Base-by-base conservation (phyloP, 352 stramenopile species). In the Globisporangium parvum region DNA sequence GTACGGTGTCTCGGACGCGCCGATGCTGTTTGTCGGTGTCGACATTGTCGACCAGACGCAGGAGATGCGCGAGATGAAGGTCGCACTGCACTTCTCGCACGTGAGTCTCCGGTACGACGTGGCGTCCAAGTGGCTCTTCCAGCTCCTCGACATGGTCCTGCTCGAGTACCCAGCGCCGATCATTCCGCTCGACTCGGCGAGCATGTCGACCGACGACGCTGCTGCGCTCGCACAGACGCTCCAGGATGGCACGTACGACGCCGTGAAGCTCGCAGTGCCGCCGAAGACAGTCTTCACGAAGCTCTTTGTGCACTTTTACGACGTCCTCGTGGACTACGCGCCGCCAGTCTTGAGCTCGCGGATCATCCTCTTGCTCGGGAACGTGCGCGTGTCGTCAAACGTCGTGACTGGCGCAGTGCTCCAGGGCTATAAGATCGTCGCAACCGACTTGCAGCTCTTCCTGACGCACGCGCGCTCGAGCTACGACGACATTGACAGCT, bases 261-360 rank as follows among this genome's bases (percentile, higher is more conserved):
- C 68, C 1, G 75, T 93, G 21, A 80, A 75, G 23, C 63, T 94
- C 14, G 84, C 83, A 5, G 72, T 81, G 5, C 70, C 83, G 0
- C 69, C 74, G 4, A 93, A 93, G 58, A 92, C 83, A 8, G 74
- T 93, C 6, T 95, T 95, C 54, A 95, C 85, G 11, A 95, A 95
- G 65, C 72, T 95, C 0, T 88, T 89, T 40, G 73, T 95, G 28
- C 91, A 91, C 47, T 82, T 91, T 17, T 94, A 93, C 57, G 78
- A 95, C 51, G 77, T 76, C 20, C 57, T 92, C 9, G 61, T 93
- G 6, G 85, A 95, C 60, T 95, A 95, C 47, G 71, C 83, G 12
- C 85, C 85, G 33, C 60, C 69, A 18, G 73, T 65, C 6, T 52
- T 92, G 45, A 65, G 67, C 10, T 92, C 82, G 20, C 73, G 82